A percentile compares a stretch with the other conserved stretches of the same genome.
These are phyloP conservation scores for Fusarium avenaceum DNA, from an alignment of 2,329 filamentous ascomycete species.

Conservation along the genomic window DNA sequence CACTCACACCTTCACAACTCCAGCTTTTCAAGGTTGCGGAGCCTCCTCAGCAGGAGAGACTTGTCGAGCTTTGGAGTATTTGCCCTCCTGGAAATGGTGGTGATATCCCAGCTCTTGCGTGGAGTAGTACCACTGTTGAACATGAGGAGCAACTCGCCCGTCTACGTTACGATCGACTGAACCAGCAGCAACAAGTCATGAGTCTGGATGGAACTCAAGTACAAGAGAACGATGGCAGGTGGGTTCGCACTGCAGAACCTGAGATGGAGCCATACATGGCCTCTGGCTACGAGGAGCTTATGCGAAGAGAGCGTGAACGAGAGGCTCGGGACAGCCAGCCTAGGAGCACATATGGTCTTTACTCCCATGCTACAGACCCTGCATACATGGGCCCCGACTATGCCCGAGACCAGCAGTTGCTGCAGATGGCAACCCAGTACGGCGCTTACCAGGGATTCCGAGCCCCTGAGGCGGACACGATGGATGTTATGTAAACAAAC, in stretches of 20 bases:
- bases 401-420: constrained; percentile 63
- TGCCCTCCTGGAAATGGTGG: constrained; percentile 74
- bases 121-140: constrained; percentile 66
- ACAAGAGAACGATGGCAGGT: constrained; percentile 67
- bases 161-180: constrained; percentile 67
- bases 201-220: constrained; percentile 68
- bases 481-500: constrained; percentile 59
- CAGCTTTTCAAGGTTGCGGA: constrained; percentile 84
- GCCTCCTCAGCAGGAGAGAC: constrained; percentile 76
- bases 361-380: constrained; percentile 74
- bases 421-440: constrained; percentile 77
- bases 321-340: constrained; percentile 52
- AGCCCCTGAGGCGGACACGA: constrained; percentile 62
- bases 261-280: constrained; percentile 86
- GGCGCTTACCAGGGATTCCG: constrained; percentile 69
- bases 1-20: constrained; percentile 80
- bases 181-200: constrained; percentile 60
- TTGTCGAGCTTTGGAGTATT: constrained; percentile 89
- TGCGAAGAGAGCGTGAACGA: constrained; percentile 72
- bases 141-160: constrained; percentile 71
- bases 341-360: constrained; percentile 62
- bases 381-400: constrained; percentile 70
- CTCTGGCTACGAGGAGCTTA: constrained; percentile 81
- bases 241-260: constrained; percentile 57
- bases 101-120: constrained; percentile 67